phyloP scores from a whole-genome alignment of 108 stramenopile species.

The Pseudonitzschia multistriata region DNA sequence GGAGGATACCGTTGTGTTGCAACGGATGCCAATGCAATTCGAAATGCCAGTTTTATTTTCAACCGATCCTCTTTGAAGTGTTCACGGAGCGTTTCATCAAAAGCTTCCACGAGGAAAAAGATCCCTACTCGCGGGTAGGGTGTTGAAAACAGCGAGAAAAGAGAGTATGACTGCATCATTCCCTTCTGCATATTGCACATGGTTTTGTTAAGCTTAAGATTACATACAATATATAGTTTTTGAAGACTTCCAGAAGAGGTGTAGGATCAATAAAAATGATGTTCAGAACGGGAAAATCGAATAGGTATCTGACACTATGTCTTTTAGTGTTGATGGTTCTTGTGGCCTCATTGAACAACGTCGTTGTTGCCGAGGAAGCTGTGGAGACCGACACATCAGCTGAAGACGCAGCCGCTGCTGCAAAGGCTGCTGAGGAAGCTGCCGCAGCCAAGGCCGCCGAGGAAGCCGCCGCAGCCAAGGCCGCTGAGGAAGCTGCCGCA shows the following conservation, averaged over 20 bases:
- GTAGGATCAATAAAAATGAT: neutral
- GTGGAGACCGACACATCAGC: neutral
- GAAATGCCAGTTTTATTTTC: too few relatives aligned
- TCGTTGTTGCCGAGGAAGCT: neutral
- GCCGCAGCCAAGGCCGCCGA: constrained; percentile 5
- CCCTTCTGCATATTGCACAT: too few relatives aligned
- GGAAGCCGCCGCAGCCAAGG: constrained; percentile 2
- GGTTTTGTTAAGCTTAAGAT: too few relatives aligned
- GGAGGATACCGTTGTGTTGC: neutral
- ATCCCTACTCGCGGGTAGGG: too few relatives aligned
- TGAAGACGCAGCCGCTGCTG: neutral
- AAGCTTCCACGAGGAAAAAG: too few relatives aligned
- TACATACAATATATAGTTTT: too few relatives aligned
- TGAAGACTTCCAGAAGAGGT: too few relatives aligned
- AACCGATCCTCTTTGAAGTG: too few relatives aligned
- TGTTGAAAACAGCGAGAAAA: too few relatives aligned
- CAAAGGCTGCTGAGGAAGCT: constrained; percentile 8
- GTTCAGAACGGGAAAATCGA: constrained; percentile 7
- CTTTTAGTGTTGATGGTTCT: constrained; percentile 1
- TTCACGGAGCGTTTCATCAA: too few relatives aligned
- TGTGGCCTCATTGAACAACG: neutral
- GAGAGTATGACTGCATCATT: too few relatives aligned
- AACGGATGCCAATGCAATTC: neutral
- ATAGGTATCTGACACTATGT: neutral
- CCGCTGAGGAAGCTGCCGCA: neutral